A percentile compares a stretch with the other conserved stretches of the same genome.
phyloP scores from a whole-genome alignment of 495 filamentous ascomycete genomes.

The Jackrogersella minutella region DNA sequence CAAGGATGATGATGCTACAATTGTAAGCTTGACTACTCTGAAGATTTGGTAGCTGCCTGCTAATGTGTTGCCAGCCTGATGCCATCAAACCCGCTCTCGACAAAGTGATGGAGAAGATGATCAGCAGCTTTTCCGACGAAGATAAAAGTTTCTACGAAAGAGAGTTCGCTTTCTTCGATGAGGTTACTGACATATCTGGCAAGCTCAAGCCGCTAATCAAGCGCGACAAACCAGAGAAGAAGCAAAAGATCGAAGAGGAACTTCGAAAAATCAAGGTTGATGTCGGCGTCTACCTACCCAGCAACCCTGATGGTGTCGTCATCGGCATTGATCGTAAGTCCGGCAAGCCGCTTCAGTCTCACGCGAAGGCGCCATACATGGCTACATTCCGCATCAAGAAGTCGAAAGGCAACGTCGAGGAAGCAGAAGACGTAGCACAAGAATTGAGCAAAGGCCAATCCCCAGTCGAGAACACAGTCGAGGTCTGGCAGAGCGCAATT shows the following conservation, averaged over 20 bases:
- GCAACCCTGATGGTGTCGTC: slow-evolving; percentile 95
- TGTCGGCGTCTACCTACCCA: slow-evolving; percentile 95
- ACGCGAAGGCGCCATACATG: slow-evolving; percentile 99
- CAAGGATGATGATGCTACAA: slow-evolving; percentile 91
- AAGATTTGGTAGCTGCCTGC: slow-evolving; percentile 20
- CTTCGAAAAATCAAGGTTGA: slow-evolving; percentile 95
- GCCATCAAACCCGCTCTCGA: slow-evolving; percentile 92
- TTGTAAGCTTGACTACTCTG: slow-evolving; percentile 64
- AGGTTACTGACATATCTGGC: slow-evolving; percentile 93
- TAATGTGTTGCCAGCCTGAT: slow-evolving; percentile 73
- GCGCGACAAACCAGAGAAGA: slow-evolving; percentile 93
- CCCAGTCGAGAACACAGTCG: slow-evolving; percentile 66
- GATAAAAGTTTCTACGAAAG: slow-evolving; percentile 91
- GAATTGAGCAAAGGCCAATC: slow-evolving; percentile 45
- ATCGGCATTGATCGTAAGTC: slow-evolving; percentile 98
- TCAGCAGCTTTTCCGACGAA: slow-evolving; percentile 77
- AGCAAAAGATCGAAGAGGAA: slow-evolving; percentile 98
- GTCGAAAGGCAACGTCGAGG: slow-evolving; percentile 62
- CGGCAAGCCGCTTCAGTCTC: slow-evolving; percentile 94
- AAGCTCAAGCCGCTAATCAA: slow-evolving; percentile 95
- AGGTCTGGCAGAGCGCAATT: slow-evolving; percentile 98
- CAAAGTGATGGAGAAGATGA: slow-evolving; percentile 83
- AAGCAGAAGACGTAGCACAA: slow-evolving; percentile 55
- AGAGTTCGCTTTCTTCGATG: slow-evolving; percentile 97
- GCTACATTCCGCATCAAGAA: slow-evolving; percentile 97